Conservation (phyloP, 2,329 filamentous ascomycete species). For the Bipolaris gigantea region DNA sequence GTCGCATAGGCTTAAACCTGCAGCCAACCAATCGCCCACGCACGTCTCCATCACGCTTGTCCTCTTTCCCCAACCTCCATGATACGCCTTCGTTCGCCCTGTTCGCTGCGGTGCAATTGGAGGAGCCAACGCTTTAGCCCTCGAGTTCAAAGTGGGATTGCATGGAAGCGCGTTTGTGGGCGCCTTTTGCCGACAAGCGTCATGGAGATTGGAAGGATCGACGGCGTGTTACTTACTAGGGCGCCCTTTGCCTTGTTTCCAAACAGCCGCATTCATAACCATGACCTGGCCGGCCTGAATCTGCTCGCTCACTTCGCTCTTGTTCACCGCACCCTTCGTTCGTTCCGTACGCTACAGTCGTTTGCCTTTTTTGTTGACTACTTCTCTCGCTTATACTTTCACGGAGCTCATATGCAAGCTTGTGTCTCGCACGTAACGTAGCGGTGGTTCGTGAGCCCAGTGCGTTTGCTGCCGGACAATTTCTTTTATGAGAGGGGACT, state of each 20-base stretch:
- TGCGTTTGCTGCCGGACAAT: background rate
- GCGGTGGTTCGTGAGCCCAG: background rate
- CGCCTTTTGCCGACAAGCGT: background rate
- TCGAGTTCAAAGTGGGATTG: background rate
- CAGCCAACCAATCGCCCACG: conserved; percentile 3
- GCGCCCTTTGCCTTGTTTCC: background rate
- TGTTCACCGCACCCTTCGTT: background rate
- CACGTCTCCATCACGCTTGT: conserved; percentile 3
- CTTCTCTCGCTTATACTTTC: background rate
- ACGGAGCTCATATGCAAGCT: background rate
- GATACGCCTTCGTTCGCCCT: conserved; percentile 3
- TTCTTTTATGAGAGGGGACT: background rate
- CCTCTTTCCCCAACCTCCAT: background rate
- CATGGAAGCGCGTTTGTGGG: background rate
- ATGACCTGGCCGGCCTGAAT: background rate
- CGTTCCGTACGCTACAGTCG: background rate
- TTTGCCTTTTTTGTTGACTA: background rate
- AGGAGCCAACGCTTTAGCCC: background rate
- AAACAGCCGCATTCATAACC: background rate
- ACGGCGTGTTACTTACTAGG: background rate
- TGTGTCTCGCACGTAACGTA: background rate
- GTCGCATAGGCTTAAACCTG: conserved; percentile 3
- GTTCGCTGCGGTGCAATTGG: conserved; percentile 5
- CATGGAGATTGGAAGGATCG: conserved; percentile 9
- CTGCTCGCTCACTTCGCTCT: background rate